Evolutionary conservation across 257 asterid species (phyloP).

Genomic region (Jacaranda copaia): DNA sequence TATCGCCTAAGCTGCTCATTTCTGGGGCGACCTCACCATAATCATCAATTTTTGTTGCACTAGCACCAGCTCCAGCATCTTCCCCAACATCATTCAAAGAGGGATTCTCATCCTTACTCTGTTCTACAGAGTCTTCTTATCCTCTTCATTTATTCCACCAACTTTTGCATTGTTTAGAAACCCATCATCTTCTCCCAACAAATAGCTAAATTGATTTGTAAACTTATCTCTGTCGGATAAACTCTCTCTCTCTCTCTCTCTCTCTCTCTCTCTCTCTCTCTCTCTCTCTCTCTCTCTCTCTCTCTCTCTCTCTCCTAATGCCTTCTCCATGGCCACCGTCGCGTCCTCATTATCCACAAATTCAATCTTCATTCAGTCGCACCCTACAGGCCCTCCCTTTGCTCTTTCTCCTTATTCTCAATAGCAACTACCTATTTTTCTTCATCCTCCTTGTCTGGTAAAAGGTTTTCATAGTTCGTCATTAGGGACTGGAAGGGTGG

Average conservation of each 20-base stretch:
- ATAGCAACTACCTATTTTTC: neutral
- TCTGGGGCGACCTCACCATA: neutral
- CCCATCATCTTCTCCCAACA: neutral
- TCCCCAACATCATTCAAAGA: neutral
- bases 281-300: too few species aligned
- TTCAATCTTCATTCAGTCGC: constrained; percentile 41
- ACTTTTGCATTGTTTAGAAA: constrained; percentile 8
- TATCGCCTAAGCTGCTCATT: neutral
- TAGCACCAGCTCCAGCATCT: neutral
- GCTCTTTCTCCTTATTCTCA: constrained; percentile 33
- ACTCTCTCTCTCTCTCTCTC: too few species aligned
- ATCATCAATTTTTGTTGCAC: neutral
- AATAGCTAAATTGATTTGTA: neutral
- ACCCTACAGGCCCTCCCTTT: constrained; percentile 26
- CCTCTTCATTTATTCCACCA: constrained; percentile 11
- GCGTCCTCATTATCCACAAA: constrained; percentile 11
- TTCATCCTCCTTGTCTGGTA: neutral
- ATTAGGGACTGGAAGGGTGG: constrained; percentile 7
- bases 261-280: too few species aligned
- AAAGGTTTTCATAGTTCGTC: neutral
- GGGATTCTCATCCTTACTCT: constrained; percentile 26
- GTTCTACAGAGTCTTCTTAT: neutral
- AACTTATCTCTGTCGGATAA: neutral
- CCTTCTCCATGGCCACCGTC: neutral
- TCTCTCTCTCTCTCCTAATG: neutral